Conservation (phyloP, 2,329 filamentous ascomycete species). For the Exophiala phaeomuriformis region DNA sequence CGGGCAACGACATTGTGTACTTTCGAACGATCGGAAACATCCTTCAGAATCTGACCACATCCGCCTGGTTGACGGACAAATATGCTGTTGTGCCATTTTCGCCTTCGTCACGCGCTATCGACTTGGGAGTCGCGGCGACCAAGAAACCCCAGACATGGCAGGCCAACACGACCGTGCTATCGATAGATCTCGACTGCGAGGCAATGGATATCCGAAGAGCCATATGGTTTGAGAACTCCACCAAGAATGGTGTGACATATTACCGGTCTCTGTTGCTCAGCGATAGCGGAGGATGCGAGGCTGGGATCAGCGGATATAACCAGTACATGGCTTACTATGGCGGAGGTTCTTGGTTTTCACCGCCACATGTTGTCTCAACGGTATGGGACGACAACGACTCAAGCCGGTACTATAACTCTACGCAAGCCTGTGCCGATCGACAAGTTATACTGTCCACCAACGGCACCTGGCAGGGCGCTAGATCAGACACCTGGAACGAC, state of each 20-base stretch:
- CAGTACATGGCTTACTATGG: neutral
- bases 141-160: constrained; percentile 15
- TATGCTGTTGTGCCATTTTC: constrained; percentile 28
- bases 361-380: neutral
- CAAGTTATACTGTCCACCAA: constrained; percentile 1
- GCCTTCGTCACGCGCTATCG: constrained; percentile 14
- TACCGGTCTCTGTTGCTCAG: neutral
- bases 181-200: constrained; percentile 18
- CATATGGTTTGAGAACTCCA: neutral
- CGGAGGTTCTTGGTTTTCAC: constrained; percentile 5
- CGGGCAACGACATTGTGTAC: constrained; percentile 21
- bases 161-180: constrained; percentile 23
- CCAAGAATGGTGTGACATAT: neutral
- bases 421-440: neutral
- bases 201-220: constrained; percentile 21
- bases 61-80: constrained; percentile 28
- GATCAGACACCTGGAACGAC: neutral
- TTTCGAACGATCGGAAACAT: constrained; percentile 28
- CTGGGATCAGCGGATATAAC: neutral
- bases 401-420: neutral
- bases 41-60: constrained; percentile 28
- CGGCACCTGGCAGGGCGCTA: neutral
- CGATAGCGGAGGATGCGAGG: constrained; percentile 2
- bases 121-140: neutral
- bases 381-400: neutral